phyloP scores from a whole-genome alignment of 2,329 filamentous ascomycete species.

The Grosmannia penicillata region DNA sequence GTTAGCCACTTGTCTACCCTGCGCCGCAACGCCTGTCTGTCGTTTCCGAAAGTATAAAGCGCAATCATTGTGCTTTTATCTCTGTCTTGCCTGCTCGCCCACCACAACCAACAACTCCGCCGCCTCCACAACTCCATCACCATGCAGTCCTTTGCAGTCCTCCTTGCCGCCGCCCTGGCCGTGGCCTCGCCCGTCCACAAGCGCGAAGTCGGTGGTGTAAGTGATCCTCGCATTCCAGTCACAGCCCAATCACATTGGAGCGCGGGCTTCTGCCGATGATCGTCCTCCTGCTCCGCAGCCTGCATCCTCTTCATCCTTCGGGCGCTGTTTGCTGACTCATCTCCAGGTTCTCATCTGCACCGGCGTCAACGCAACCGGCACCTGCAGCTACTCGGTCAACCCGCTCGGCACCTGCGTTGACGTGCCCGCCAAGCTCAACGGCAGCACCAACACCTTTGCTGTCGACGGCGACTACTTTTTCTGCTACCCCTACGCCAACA shows the following conservation, averaged over 20 bases:
- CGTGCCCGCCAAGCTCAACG: slow-evolving; percentile 22
- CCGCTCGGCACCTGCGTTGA: slow-evolving; percentile 29
- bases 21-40: background rate
- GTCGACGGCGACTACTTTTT: slow-evolving; percentile 32
- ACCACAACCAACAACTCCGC: background rate
- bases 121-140: slow-evolving; percentile 1
- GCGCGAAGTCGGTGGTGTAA: slow-evolving; percentile 31
- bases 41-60: background rate
- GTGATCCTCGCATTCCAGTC: too few relatives aligned
- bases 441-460: slow-evolving; percentile 31
- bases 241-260: too few relatives aligned
- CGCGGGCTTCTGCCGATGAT: too few relatives aligned
- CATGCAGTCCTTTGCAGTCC: slow-evolving; percentile 8
- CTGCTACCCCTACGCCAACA: slow-evolving; percentile 28
- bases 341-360: slow-evolving; percentile 33
- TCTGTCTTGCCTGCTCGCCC: background rate
- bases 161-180: slow-evolving; percentile 5
- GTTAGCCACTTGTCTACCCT: too few relatives aligned
- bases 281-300: too few relatives aligned
- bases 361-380: slow-evolving; percentile 32
- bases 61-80: background rate
- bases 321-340: background rate
- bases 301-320: too few relatives aligned
- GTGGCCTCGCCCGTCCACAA: slow-evolving; percentile 19
- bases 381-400: slow-evolving; percentile 28